These are phyloP conservation scores for Curvularia hawaiiensis DNA, from an alignment of 2,329 filamentous ascomycete species.

Conservation along the genomic window DNA sequence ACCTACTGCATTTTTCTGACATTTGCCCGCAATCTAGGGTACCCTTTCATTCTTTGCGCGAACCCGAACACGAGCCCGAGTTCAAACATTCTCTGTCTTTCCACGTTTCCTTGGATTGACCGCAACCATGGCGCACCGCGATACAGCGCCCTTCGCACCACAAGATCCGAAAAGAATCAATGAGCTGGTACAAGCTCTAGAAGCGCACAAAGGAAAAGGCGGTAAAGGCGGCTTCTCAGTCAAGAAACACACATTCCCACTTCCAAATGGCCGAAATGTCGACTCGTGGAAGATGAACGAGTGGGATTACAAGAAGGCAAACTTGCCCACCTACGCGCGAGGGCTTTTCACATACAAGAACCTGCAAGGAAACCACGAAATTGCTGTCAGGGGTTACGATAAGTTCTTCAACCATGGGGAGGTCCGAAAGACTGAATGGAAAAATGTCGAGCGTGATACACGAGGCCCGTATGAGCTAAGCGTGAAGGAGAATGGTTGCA, in stretches of 20 bases:
- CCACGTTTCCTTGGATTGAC: slow-evolving; percentile 16
- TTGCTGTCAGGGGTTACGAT: slow-evolving; percentile 90
- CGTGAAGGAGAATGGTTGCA: slow-evolving; percentile 99
- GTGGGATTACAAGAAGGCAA: slow-evolving; percentile 89
- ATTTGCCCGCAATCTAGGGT: slow-evolving; percentile 19
- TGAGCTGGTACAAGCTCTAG: slow-evolving; percentile 68
- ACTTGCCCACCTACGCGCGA: slow-evolving; percentile 89
- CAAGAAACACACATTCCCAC: slow-evolving; percentile 78
- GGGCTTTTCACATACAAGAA: slow-evolving; percentile 88
- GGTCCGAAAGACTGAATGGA: slow-evolving; percentile 81
- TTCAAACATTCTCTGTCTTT: not conserved
- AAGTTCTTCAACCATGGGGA: slow-evolving; percentile 98
- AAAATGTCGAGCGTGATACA: slow-evolving; percentile 75
- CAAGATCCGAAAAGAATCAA: slow-evolving; percentile 74
- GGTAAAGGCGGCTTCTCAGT: slow-evolving; percentile 65
- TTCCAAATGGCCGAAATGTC: slow-evolving; percentile 71
- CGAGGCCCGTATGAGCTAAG: slow-evolving; percentile 91
- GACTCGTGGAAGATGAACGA: slow-evolving; percentile 94
- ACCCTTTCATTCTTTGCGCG: not conserved
- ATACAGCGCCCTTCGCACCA: slow-evolving; percentile 63
- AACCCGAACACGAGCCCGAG: not conserved
- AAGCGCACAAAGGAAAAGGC: slow-evolving; percentile 58
- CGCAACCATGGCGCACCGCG: slow-evolving; percentile 57
- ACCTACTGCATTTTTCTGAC: slow-evolving; percentile 22
- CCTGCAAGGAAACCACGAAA: slow-evolving; percentile 70